These are phyloP conservation scores for Aureobasidium sp. DNA, from an alignment of 2,329 filamentous ascomycete genomes.

Conservation along the genomic window DNA sequence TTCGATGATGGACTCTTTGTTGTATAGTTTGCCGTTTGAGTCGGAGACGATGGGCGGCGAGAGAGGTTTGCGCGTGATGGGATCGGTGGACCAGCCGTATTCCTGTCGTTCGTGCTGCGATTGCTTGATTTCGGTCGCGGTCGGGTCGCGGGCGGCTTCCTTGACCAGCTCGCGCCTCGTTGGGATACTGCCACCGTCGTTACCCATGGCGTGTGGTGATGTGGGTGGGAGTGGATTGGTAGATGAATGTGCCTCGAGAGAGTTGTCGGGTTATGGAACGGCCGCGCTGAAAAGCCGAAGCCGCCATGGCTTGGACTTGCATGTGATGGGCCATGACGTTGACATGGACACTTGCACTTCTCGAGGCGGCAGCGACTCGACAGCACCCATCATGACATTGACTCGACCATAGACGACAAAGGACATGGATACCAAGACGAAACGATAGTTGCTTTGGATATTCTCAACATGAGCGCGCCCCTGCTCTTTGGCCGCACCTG, in stretches of 20 bases:
- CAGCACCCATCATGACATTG: neutral
- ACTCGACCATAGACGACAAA: neutral
- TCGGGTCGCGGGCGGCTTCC: slow-evolving; percentile 74
- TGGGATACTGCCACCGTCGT: slow-evolving; percentile 92
- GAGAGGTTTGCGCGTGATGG: slow-evolving; percentile 71
- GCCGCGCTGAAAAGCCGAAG: neutral
- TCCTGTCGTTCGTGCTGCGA: slow-evolving; percentile 74
- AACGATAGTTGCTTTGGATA: neutral
- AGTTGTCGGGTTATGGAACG: neutral
- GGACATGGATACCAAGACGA: neutral
- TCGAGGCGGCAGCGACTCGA: neutral
- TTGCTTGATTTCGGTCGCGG: slow-evolving; percentile 79
- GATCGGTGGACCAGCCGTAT: slow-evolving; percentile 81
- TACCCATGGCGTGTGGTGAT: slow-evolving; percentile 60
- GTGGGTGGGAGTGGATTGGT: neutral
- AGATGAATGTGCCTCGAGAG: neutral
- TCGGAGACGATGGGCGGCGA: slow-evolving; percentile 74
- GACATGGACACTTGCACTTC: neutral
- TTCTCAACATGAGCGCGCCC: neutral
- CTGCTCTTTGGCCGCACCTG: slow-evolving; percentile 8
- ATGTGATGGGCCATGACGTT: slow-evolving; percentile 11
- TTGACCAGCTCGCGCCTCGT: slow-evolving; percentile 94
- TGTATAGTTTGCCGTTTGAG: slow-evolving; percentile 75
- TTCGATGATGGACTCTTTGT: slow-evolving; percentile 76
- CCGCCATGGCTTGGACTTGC: neutral